Evolutionary conservation across 2,329 filamentous ascomycete species (phyloP), one percentile per base, ranked within the genome.

Genomic region (Sclerotinia subarctica): DNA sequence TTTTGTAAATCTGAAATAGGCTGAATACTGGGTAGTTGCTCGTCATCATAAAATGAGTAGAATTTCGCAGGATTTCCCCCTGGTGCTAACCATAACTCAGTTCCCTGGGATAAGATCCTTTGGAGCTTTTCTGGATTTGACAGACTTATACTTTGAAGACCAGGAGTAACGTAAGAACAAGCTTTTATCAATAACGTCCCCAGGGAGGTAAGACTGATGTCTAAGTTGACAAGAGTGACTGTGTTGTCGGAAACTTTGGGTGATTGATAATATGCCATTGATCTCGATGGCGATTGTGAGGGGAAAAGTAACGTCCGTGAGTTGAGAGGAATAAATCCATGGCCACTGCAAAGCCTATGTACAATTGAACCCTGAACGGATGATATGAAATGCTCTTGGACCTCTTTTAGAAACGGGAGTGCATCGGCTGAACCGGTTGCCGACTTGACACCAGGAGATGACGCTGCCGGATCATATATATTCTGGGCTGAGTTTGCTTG

Each of bases 341-440:
- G 70, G 54, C 76, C 74, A 57, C 72, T 74, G 66, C 76, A 77
- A 59, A 78, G 75, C 59, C 73, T 71, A 69, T 74, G 76, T 3
- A 74, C 70, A 35, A 78, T 69, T 26, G 75, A 75, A 26, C 73
- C 73, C 38, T 78, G 73, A 26, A 78, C 74, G 17, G 77, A 73
- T 57, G 77, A 77, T 58, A 78, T 74, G 51, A 78, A 77, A 21
- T 71, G 69, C 60, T 78, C 76, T 64, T 78, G 75, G 7, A 78
- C 72, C 42, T 75, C 72, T 65, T 72, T 77, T 49, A 69, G 44
- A 42, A 72, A 71, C 38, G 71, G 53, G 26, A 62, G 66, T 6
- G 53, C 54, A n/a, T 74, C 71, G 15, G 66, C 64, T 52, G 62
- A 44, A n/a, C 68, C 67, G 17, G 53, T 68, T 58, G 66, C 69